phyloP scores from a whole-genome alignment of 495 filamentous ascomycete genomes.

The Daldinia vernicosa region DNA sequence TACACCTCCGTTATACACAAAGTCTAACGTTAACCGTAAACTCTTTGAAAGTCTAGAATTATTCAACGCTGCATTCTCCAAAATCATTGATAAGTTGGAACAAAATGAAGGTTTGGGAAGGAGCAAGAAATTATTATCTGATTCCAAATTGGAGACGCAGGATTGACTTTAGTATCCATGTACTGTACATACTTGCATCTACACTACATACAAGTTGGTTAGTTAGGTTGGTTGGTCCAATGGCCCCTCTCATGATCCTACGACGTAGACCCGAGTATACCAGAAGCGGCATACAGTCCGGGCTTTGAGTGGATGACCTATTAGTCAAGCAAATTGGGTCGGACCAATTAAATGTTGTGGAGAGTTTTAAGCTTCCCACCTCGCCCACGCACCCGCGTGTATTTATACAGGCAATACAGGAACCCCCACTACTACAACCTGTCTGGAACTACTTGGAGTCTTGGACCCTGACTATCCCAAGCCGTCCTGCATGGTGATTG shows the following conservation, averaged over 20 bases:
- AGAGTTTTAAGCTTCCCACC: constrained; percentile 16
- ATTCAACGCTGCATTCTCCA: not conserved
- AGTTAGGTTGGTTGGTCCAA: too few relatives aligned
- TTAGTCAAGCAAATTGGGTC: constrained; percentile 34
- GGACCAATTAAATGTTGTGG: constrained; percentile 16
- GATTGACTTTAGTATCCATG: constrained; percentile 14
- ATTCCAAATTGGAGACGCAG: constrained; percentile 21
- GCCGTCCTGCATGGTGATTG: constrained; percentile 23
- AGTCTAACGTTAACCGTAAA: not conserved
- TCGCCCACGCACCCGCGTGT: constrained; percentile 24
- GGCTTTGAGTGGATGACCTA: constrained; percentile 30
- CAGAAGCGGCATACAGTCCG: constrained; percentile 20
- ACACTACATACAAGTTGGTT: not conserved
- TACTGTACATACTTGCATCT: constrained; percentile 32
- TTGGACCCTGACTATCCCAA: constrained; percentile 32
- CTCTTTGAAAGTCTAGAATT: not conserved
- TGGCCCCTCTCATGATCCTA: constrained; percentile 6
- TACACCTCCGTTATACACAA: not conserved
- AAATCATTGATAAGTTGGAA: not conserved
- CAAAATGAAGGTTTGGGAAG: constrained; percentile 12
- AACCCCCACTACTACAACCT: constrained; percentile 30
- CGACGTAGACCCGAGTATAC: constrained; percentile 26
- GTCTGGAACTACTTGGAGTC: constrained; percentile 28
- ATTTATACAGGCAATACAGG: constrained; percentile 14
- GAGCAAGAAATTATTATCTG: constrained; percentile 21